phyloP scores from a whole-genome alignment of 108 stramenopile genomes.

The Nitzschia putrida region DNA sequence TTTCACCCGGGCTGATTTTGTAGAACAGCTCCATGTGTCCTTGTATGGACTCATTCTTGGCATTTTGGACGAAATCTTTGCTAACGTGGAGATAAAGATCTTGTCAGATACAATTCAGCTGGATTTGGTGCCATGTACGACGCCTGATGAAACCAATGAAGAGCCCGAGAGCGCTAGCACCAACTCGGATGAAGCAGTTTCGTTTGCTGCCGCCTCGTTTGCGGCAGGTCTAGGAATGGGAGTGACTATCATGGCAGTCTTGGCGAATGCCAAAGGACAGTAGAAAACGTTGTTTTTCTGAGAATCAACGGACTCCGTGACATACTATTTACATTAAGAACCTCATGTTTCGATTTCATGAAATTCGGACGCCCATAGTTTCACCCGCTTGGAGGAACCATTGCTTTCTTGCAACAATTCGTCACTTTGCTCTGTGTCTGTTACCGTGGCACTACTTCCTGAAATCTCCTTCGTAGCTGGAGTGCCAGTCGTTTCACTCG shows the following conservation, averaged over 20 bases:
- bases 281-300: background rate
- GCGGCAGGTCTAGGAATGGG: conserved; percentile 31
- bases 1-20: conserved; percentile 15
- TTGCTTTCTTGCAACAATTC: no score
- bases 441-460: no score
- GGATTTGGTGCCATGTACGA: background rate
- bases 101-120: conserved; percentile 6
- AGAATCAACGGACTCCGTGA: no score
- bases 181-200: conserved; percentile 1
- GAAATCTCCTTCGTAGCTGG: no score
- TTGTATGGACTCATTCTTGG: conserved; percentile 41
- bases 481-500: no score
- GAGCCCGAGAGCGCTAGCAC: background rate
- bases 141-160: background rate
- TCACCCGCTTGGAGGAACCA: no score
- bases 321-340: no score
- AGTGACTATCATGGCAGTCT: conserved; percentile 21
- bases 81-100: conserved; percentile 12
- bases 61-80: conserved; percentile 31
- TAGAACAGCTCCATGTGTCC: conserved; percentile 32
- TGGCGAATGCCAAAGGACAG: conserved; percentile 10
- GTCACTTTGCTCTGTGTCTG: no score
- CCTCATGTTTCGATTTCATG: no score
- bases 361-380: no score
- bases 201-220: conserved; percentile 15